Conservation (phyloP, 2,329 filamentous ascomycete genomes). For the Aspergillus sp. region DNA sequence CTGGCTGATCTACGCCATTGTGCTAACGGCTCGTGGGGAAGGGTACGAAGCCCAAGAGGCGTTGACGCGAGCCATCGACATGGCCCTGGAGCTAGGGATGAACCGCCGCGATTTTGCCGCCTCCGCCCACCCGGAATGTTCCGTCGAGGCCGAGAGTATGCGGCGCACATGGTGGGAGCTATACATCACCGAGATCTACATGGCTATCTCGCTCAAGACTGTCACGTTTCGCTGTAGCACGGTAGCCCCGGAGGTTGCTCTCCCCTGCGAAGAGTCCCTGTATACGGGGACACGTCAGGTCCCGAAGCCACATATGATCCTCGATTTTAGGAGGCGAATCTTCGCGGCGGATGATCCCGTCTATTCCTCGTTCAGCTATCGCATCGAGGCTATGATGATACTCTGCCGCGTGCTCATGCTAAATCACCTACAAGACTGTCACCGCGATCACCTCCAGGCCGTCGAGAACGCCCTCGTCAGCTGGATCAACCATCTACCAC, state of each 20-base stretch:
- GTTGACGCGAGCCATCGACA: slow-evolving; percentile 63
- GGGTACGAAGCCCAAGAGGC: slow-evolving; percentile 29
- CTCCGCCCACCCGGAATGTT: slow-evolving; percentile 45
- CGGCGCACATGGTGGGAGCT: slow-evolving; percentile 85
- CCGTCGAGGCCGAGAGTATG: slow-evolving; percentile 74
- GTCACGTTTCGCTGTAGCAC: slow-evolving; percentile 65
- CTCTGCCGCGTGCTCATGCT: slow-evolving; percentile 67
- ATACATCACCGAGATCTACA: slow-evolving; percentile 74
- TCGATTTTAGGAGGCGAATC: slow-evolving; percentile 58
- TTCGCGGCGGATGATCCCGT: slow-evolving; percentile 64
- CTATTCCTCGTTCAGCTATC: slow-evolving; percentile 82
- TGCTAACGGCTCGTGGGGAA: slow-evolving; percentile 34
- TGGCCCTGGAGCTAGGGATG: slow-evolving; percentile 73
- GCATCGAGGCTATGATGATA: slow-evolving; percentile 75
- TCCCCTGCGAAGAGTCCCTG: slow-evolving; percentile 76
- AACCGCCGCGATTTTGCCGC: slow-evolving; percentile 62
- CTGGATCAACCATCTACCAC: slow-evolving; percentile 75
- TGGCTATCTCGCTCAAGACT: slow-evolving; percentile 62
- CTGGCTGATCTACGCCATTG: slow-evolving; percentile 36
- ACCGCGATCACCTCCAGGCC: slow-evolving; percentile 57
- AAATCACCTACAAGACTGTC: slow-evolving; percentile 36
- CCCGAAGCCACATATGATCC: slow-evolving; percentile 59
- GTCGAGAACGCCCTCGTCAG: slow-evolving; percentile 60
- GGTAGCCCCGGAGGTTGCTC: slow-evolving; percentile 63
- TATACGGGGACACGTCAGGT: slow-evolving; percentile 50